Percentiles rank a stretch among this genome's conserved stretches.
Evolutionary conservation across 169 alveolate species (phyloP).

Genomic region (Plasmodium knowlesi): DNA sequence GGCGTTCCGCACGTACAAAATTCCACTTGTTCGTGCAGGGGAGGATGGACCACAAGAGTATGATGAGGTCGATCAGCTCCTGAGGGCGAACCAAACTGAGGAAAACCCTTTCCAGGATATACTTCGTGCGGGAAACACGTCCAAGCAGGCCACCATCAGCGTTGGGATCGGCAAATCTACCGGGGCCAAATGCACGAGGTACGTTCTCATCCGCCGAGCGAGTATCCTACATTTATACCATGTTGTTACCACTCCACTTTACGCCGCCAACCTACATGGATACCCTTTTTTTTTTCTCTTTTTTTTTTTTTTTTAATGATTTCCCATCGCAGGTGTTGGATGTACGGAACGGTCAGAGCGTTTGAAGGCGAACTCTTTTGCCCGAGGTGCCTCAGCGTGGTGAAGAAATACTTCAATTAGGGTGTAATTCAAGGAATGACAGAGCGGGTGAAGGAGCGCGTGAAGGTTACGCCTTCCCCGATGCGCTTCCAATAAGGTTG

Average conservation of each 20-base stretch:
- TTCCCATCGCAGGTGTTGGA: slow-evolving; percentile 48
- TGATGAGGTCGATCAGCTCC: slow-evolving; percentile 6
- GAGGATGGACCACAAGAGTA: background rate
- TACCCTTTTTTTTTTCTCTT: background rate
- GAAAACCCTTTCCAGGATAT: slow-evolving; percentile 6
- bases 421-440: background rate
- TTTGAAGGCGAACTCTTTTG: slow-evolving; percentile 57
- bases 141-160: slow-evolving; percentile 13
- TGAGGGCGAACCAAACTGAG: background rate
- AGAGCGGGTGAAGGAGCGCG: background rate
- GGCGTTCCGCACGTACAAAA: slow-evolving; percentile 43
- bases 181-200: slow-evolving; percentile 47
- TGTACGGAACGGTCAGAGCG: slow-evolving; percentile 50
- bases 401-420: slow-evolving; percentile 17
- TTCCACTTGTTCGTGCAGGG: slow-evolving; percentile 6
- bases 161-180: slow-evolving; percentile 34
- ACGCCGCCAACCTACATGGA: background rate
- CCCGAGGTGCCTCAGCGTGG: slow-evolving; percentile 51
- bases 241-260: too few species aligned
- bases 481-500: background rate
- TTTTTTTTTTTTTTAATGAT: too few species aligned
- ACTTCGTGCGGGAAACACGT: background rate
- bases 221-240: too few species aligned
- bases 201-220: background rate
- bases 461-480: background rate